A percentile compares a stretch with the other conserved stretches of the same genome.
Evolutionary conservation across 306 rosid genomes (phyloP).

Genomic region (Quercus bicolor): DNA sequence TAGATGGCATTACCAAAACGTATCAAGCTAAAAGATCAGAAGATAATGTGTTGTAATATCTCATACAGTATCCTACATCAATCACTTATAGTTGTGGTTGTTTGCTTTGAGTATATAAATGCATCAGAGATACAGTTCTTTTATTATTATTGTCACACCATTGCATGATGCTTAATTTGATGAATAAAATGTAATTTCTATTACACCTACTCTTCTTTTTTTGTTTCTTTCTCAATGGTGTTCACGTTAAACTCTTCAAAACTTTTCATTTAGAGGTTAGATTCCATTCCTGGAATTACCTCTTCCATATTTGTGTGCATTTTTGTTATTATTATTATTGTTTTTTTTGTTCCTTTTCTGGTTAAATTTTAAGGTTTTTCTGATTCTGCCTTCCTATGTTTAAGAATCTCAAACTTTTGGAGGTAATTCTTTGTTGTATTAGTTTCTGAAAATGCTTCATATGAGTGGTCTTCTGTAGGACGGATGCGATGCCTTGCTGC

Average conservation of each 20-base stretch:
- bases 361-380: background rate
- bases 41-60: background rate
- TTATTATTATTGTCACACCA: background rate
- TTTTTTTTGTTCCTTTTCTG: background rate
- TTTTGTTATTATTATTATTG: background rate
- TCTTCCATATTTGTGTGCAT: background rate
- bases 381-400: slow-evolving; percentile 9
- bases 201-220: no score
- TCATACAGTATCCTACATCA: background rate
- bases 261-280: background rate
- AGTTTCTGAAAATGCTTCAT: slow-evolving; percentile 20
- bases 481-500: slow-evolving; percentile 99
- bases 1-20: background rate
- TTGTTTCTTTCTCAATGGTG: no score
- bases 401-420: background rate
- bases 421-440: background rate
- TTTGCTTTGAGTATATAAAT: background rate
- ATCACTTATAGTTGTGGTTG: background rate
- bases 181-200: no score
- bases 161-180: no score
- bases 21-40: background rate
- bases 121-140: background rate
- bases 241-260: no score
- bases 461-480: slow-evolving; percentile 52
- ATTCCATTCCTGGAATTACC: background rate